Base-by-base conservation (phyloP, 2,329 filamentous ascomycete species). In the Xylariaceae sp. region DNA sequence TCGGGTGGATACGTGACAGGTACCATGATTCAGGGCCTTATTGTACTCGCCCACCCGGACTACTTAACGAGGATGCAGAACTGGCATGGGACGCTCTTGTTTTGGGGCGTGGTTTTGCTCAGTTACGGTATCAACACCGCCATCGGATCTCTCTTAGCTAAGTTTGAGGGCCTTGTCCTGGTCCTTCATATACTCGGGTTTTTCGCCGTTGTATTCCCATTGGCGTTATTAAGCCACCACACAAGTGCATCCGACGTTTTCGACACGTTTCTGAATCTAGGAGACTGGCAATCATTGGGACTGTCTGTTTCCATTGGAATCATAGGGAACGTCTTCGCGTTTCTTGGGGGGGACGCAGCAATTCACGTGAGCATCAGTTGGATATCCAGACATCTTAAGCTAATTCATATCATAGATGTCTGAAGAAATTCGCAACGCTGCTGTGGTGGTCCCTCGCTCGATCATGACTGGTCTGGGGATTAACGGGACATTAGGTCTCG, bases 131-230 rank as follows among this genome's bases (percentile, higher is more conserved):
- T 77, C 44, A 78, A 77, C 26, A 75, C 74, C 2, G 57, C 57
- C 16, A 47, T 57, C 16, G 52, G 59, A 7, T 50, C 52, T 12
- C 52, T 69, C 61, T 63, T 77, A 57, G 62, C 75, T 29, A 72
- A 71, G n/a, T 67, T 78, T 7, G 75, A 78, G 55, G 74, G 74
- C 9, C 67, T 73, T 51, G 73, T 75, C 21, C 63, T 78, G n/a
- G 65, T 77, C 16, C 51, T 77, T 20, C 75, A 78, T 50, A 68
- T 79, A n/a, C 65, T 78, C 1, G 76, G 78, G 1, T 79, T 82
- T 63, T 76, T 80, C 49, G 74, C 71, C 12, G 69, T 78, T 6
- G 59, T 77, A 9, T 68, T 74, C 0, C 71, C 74, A 1, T 62
- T 78, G 2, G 69, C 64, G 52, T 65, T 66, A 4, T 70, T 71